A percentile compares a stretch with the other conserved stretches of the same genome.
Conservation (phyloP, 2,329 filamentous ascomycete species). For the Diaporthe sp. region DNA sequence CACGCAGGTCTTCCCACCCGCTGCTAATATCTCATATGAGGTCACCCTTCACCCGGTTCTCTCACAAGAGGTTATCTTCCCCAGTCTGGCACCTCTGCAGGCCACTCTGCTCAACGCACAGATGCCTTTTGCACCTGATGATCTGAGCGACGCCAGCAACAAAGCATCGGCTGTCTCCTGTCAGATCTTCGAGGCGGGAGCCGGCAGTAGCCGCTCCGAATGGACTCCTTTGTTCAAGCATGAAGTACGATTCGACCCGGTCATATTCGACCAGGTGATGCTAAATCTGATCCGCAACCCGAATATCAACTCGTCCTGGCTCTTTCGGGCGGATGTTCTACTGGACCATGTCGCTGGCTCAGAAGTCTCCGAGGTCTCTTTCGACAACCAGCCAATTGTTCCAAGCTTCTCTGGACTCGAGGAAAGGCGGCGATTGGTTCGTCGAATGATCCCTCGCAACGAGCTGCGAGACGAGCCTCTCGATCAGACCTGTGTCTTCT, state of each 20-base stretch:
- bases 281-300: constrained; percentile 81
- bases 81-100: neutral
- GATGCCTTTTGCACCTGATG: constrained; percentile 32
- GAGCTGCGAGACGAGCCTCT: constrained; percentile 78
- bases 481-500: constrained; percentile 86
- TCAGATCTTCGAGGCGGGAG: constrained; percentile 40
- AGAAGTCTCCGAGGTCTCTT: constrained; percentile 38
- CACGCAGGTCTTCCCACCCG: neutral
- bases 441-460: constrained; percentile 85
- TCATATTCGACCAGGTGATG: constrained; percentile 75
- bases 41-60: neutral
- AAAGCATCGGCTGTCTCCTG: constrained; percentile 29
- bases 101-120: constrained; percentile 14
- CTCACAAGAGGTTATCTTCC: neutral
- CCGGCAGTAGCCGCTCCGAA: constrained; percentile 46
- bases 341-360: constrained; percentile 57
- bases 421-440: constrained; percentile 74
- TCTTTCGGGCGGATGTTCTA: constrained; percentile 82
- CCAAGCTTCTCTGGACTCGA: constrained; percentile 57
- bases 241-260: constrained; percentile 70
- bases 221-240: constrained; percentile 69
- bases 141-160: constrained; percentile 26
- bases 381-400: constrained; percentile 45
- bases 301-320: constrained; percentile 81
- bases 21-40: neutral